A percentile compares a stretch with the other conserved stretches of the same genome.
These are phyloP conservation scores for Saturnispora diversa DNA, from an alignment of 805 yeast species.

Conservation along the genomic window DNA sequence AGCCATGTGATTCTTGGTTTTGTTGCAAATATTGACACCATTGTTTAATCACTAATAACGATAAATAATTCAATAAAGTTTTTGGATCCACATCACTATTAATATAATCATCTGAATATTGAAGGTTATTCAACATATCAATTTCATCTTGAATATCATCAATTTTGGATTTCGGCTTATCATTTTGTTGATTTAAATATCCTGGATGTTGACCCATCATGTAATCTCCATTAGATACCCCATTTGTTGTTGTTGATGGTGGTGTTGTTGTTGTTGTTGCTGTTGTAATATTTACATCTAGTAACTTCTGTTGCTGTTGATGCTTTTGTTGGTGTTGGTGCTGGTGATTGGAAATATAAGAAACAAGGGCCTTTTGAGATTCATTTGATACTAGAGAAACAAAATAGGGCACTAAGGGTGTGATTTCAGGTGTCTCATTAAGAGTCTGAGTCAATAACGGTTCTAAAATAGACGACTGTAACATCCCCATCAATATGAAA, in stretches of 20 bases:
- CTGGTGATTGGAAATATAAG: constrained; percentile 18
- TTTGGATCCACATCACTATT: constrained; percentile 25
- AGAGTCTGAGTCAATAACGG: constrained; percentile 25
- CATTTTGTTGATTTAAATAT: not conserved
- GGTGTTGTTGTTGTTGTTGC: too few species aligned
- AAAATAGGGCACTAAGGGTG: constrained; percentile 23
- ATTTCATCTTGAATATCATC: constrained; percentile 13
- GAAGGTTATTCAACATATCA: constrained; percentile 13
- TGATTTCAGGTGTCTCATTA: constrained; percentile 22
- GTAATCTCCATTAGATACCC: too few species aligned
- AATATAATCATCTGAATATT: constrained; percentile 22
- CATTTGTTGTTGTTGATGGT: too few species aligned
- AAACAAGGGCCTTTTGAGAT: constrained; percentile 26
- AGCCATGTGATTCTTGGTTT: not conserved
- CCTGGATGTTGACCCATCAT: not conserved
- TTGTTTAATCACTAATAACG: constrained; percentile 24
- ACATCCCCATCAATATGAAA: constrained; percentile 20
- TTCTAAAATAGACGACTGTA: constrained; percentile 24
- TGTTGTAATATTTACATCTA: not conserved
- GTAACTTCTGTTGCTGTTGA: constrained; percentile 3
- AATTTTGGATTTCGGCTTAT: not conserved
- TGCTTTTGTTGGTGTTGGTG: too few species aligned
- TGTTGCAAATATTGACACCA: constrained; percentile 19
- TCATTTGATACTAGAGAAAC: constrained; percentile 26
- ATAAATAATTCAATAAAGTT: constrained; percentile 27